Conservation (phyloP, 148 eudicot genomes). For the Cornus suecica region DNA sequence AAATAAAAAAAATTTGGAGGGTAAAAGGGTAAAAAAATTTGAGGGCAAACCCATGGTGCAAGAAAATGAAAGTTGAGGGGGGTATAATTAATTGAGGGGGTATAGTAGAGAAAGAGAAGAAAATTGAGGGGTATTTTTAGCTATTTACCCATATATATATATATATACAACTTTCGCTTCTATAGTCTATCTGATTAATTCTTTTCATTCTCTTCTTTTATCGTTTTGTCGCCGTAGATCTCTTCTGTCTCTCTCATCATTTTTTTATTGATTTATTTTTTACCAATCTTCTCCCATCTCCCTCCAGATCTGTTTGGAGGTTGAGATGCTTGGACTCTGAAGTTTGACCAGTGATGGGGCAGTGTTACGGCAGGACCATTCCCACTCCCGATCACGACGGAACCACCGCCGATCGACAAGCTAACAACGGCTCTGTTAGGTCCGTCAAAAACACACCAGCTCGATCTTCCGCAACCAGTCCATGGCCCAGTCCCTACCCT, state of each 20-base stretch:
- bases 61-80: too few relatives aligned
- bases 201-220: conserved; percentile 32
- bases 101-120: too few relatives aligned
- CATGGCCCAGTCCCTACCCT: conserved; percentile 77
- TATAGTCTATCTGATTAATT: conserved; percentile 2
- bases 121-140: too few relatives aligned
- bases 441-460: conserved; percentile 47
- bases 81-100: too few relatives aligned
- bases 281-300: background rate
- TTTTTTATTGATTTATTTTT: too few relatives aligned
- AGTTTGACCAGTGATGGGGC: conserved; percentile 54
- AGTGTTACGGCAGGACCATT: conserved; percentile 66
- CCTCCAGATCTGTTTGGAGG: conserved; percentile 12
- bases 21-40: too few relatives aligned
- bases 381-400: conserved; percentile 31
- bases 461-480: conserved; percentile 33
- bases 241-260: background rate
- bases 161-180: background rate
- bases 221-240: conserved; percentile 28
- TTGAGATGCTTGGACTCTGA: conserved; percentile 16
- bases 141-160: too few relatives aligned
- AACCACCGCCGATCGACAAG: conserved; percentile 14
- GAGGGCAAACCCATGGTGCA: too few relatives aligned
- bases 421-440: conserved; percentile 21
- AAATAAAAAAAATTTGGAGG: too few relatives aligned